phyloP scores from a whole-genome alignment of 164 flowering plant species.

The Houttuynia cordata region DNA sequence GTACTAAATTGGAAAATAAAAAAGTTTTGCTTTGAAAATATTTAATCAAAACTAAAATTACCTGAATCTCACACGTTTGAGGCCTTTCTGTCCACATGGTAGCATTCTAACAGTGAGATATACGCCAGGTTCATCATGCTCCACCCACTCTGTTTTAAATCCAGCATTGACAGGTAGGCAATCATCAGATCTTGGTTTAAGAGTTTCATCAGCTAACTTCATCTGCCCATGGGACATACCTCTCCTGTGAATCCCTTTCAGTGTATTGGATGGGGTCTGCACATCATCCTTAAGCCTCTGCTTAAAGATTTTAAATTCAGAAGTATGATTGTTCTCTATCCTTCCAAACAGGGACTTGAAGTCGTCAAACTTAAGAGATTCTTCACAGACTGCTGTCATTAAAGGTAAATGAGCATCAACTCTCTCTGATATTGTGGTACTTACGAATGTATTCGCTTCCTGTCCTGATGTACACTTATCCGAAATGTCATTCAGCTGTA shows the following conservation, averaged over 20 bases:
- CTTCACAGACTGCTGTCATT: constrained; percentile 9
- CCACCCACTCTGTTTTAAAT: constrained; percentile 42
- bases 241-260: constrained; percentile 12
- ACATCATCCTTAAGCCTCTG: constrained; percentile 17
- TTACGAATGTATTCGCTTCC: constrained; percentile 10
- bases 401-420: constrained; percentile 12
- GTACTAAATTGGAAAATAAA: not conserved
- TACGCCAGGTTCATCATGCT: constrained; percentile 67
- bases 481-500: constrained; percentile 39
- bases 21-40: not conserved
- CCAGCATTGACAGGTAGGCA: constrained; percentile 13
- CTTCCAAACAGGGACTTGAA: constrained; percentile 5
- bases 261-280: constrained; percentile 14
- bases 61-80: constrained; percentile 73
- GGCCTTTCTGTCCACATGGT: constrained; percentile 44
- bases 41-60: constrained; percentile 12
- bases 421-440: constrained; percentile 6
- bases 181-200: constrained; percentile 6
- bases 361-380: constrained; percentile 6
- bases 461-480: constrained; percentile 20
- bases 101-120: constrained; percentile 41
- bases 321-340: constrained; percentile 5
- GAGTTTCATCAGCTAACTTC: constrained; percentile 16
- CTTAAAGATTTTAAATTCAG: constrained; percentile 12
- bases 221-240: constrained; percentile 3